A percentile compares a stretch with the other conserved stretches of the same genome.
These are phyloP conservation scores for Adenanthera pavonina DNA, from an alignment of 306 rosid genomes.

Conservation along the genomic window DNA sequence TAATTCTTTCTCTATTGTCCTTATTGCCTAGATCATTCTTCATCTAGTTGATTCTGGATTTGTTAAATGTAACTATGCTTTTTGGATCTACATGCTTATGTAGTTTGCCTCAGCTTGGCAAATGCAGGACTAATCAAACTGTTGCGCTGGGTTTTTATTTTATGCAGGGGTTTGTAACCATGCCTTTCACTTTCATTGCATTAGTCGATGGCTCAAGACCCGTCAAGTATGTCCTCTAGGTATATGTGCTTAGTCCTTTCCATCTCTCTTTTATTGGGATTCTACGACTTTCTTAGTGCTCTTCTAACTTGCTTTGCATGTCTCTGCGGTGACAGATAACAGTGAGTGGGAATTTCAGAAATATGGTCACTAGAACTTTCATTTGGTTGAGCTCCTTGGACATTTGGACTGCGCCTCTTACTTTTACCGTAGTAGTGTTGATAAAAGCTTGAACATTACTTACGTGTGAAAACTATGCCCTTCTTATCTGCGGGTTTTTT, in stretches of 20 bases:
- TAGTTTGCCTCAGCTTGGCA: conserved; percentile 28
- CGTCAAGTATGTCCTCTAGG: conserved; percentile 81
- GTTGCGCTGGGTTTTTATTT: conserved; percentile 29
- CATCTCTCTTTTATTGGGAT: conserved; percentile 6
- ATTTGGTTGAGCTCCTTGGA: conserved; percentile 27
- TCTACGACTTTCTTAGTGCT: neutral
- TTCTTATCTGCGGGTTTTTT: conserved; percentile 24
- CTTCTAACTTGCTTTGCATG: conserved; percentile 24
- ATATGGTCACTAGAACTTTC: conserved; percentile 78
- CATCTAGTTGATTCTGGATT: conserved; percentile 3
- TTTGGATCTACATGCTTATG: neutral
- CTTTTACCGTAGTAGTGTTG: neutral
- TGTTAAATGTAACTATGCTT: conserved; percentile 6
- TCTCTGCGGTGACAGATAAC: conserved; percentile 62
- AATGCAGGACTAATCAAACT: conserved; percentile 20
- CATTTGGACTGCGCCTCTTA: conserved; percentile 28
- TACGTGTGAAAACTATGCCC: neutral
- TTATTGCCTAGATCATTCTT: neutral
- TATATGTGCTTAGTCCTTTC: conserved; percentile 40
- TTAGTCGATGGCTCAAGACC: conserved; percentile 64
- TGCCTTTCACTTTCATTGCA: conserved; percentile 64
- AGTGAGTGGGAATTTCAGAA: conserved; percentile 98
- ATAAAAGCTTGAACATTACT: conserved; percentile 9
- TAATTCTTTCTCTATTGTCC: neutral
- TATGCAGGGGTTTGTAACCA: conserved; percentile 60